Evolutionary conservation across 2,329 filamentous ascomycete genomes (phyloP).

Genomic region (Ascochyta clinopodiicola): DNA sequence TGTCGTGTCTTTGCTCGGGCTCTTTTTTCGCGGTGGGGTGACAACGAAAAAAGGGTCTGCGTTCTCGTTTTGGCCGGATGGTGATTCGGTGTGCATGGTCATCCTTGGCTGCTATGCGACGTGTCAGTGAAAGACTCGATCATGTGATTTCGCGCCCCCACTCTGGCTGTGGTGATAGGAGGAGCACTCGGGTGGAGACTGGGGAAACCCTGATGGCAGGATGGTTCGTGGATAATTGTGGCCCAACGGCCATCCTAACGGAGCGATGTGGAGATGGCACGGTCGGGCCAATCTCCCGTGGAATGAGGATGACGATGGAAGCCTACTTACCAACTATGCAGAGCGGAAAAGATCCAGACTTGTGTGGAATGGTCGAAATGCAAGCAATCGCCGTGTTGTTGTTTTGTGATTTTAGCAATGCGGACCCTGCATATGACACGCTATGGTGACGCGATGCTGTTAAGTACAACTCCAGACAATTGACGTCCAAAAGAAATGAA

Average conservation of each 20-base stretch:
- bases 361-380: not conserved
- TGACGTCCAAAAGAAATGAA: not conserved
- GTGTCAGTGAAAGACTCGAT: slow-evolving; percentile 14
- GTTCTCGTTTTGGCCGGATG: not conserved
- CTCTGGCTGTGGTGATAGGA: not conserved
- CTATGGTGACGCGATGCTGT: slow-evolving; percentile 1
- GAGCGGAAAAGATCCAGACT: not conserved
- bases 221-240: not conserved
- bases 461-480: not conserved
- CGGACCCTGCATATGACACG: slow-evolving; percentile 6
- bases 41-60: slow-evolving; percentile 10
- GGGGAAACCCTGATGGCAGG: not conserved
- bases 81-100: not conserved
- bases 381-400: slow-evolving; percentile 1
- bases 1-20: not conserved
- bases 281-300: slow-evolving; percentile 6
- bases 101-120: slow-evolving; percentile 9
- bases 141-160: slow-evolving; percentile 8
- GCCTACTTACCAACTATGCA: not conserved
- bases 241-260: not conserved
- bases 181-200: not conserved
- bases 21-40: slow-evolving; percentile 9
- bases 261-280: slow-evolving; percentile 6
- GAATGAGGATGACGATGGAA: slow-evolving; percentile 1
- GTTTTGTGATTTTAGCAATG: slow-evolving; percentile 4